These are phyloP conservation scores for Dioscorea dumetorum DNA, from an alignment of 106 monocot genomes.

Conservation along the genomic window DNA sequence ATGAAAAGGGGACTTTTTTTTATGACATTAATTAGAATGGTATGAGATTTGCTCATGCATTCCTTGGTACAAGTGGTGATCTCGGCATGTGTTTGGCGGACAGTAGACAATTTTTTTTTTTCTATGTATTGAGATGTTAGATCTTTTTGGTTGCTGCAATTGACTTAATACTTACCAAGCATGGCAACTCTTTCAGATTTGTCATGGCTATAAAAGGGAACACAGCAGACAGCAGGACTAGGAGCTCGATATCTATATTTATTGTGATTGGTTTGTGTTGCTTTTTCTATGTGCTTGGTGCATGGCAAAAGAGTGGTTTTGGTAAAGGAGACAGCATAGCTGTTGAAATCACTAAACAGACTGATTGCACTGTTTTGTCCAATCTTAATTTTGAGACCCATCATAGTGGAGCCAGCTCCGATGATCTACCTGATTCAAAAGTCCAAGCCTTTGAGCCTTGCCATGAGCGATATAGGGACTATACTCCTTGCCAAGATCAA, in stretches of 20 bases:
- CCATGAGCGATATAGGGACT: slow-evolving; percentile 4
- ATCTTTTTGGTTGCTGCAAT: too few species aligned
- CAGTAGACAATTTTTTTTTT: too few species aligned
- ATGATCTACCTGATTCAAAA: not conserved
- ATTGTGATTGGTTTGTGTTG: slow-evolving; percentile 36
- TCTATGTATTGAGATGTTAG: too few species aligned
- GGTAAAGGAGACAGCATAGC: slow-evolving; percentile 58
- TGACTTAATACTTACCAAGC: too few species aligned
- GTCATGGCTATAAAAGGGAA: slow-evolving; percentile 36
- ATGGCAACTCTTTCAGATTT: not conserved
- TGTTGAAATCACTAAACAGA: slow-evolving; percentile 32
- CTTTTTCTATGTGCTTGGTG: slow-evolving; percentile 47
- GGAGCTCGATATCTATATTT: slow-evolving; percentile 34
- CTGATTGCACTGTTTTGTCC: slow-evolving; percentile 28
- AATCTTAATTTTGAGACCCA: slow-evolving; percentile 23
- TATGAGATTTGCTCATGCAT: too few species aligned
- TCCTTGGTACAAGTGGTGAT: too few species aligned
- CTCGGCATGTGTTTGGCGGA: too few species aligned
- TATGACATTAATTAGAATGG: too few species aligned
- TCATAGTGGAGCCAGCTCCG: not conserved
- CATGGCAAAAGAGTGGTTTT: slow-evolving; percentile 46
- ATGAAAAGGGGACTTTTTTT: too few species aligned
- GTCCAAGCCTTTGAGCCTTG: slow-evolving; percentile 7
- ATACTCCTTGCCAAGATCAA: slow-evolving; percentile 19
- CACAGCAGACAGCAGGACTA: slow-evolving; percentile 19